Evolutionary conservation across 805 yeast genomes (phyloP), one percentile per base, ranked within the genome.

Genomic region (Wickerhamiella nectarea): DNA sequence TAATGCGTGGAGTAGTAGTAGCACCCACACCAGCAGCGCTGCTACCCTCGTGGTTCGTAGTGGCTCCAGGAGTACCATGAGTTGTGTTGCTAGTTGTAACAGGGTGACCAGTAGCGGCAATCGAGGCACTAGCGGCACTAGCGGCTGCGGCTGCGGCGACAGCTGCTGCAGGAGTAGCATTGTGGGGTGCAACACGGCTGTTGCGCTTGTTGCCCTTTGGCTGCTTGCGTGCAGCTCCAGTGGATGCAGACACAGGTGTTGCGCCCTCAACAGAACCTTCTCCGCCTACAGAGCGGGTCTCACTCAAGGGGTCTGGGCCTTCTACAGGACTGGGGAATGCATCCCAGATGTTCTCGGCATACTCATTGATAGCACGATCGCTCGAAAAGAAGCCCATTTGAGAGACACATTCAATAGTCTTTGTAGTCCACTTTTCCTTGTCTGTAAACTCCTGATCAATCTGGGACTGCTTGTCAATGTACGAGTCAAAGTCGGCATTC

Each of bases 341-440:
- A 57, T 86, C 80, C 96, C 96, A 86, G 56, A 86, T 85, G 49
- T 78, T 74, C 52, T 83, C 95, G 26, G 95, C 94, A 53, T 86
- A 86, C 61, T 86, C 95, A 55, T 78, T 80, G 57, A 86, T 81
- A 60, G 94, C 84, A 63, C 96, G 72, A 62, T 86, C 96, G 49
- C 87, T 76, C 49, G 83, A 74, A 67, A 86, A 86, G 72, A 84
- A 87, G 6, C 96, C 96, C 79, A 83, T 81, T 60, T 83, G 83
- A 44, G 96, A 93, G 45, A 86, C 95, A 53, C 81, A 74, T 48
- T 70, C 62, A 48, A 86, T 80, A 36, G 80, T 66, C 65, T 83
- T 85, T 61, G 74, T 76, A 45, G 74, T 68, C 96, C 96, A 86
- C 36, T 66, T 70, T 49, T 74, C 74, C 57, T 72, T 77, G 59